Evolutionary conservation across 768 basidiomycete genomes (phyloP).

Genomic region (Pulveroboletus sp.): DNA sequence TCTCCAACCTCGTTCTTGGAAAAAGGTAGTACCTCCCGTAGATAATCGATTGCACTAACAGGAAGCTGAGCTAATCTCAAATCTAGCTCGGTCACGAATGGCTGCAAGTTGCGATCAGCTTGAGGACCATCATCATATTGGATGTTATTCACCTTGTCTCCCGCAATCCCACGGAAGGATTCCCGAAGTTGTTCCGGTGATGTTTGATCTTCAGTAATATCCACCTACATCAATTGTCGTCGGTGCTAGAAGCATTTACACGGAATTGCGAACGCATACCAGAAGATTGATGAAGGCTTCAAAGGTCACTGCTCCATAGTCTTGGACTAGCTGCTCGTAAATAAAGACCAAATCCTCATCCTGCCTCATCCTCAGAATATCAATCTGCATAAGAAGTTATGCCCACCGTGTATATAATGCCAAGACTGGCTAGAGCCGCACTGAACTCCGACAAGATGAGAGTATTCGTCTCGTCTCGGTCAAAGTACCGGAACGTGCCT

Average conservation of each 20-base stretch:
- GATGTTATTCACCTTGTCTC: slow-evolving; percentile 66
- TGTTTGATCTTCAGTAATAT: slow-evolving; percentile 94
- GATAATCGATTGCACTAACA: slow-evolving; percentile 69
- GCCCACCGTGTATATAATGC: slow-evolving; percentile 84
- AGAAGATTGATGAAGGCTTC: slow-evolving; percentile 94
- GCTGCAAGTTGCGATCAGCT: slow-evolving; percentile 42
- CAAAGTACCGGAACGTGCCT: slow-evolving; percentile 96
- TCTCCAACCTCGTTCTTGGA: slow-evolving; percentile 53
- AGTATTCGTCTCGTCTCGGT: slow-evolving; percentile 89
- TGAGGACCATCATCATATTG: neutral
- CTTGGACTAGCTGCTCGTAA: slow-evolving; percentile 72
- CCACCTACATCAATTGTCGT: slow-evolving; percentile 55
- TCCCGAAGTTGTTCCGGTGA: slow-evolving; percentile 89
- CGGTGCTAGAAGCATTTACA: neutral
- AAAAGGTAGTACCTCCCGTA: slow-evolving; percentile 78
- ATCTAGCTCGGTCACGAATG: slow-evolving; percentile 92
- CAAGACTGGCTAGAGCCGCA: slow-evolving; percentile 92
- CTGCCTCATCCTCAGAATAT: slow-evolving; percentile 32
- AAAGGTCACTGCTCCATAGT: slow-evolving; percentile 87
- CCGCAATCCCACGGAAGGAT: slow-evolving; percentile 89
- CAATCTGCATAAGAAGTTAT: neutral
- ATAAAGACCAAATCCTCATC: slow-evolving; percentile 87
- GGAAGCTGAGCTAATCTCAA: slow-evolving; percentile 83
- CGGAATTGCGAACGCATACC: slow-evolving; percentile 41
- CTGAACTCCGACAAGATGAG: slow-evolving; percentile 82